Evolutionary conservation across 345 rosid species (phyloP).

Genomic region (Brassica rapa): DNA sequence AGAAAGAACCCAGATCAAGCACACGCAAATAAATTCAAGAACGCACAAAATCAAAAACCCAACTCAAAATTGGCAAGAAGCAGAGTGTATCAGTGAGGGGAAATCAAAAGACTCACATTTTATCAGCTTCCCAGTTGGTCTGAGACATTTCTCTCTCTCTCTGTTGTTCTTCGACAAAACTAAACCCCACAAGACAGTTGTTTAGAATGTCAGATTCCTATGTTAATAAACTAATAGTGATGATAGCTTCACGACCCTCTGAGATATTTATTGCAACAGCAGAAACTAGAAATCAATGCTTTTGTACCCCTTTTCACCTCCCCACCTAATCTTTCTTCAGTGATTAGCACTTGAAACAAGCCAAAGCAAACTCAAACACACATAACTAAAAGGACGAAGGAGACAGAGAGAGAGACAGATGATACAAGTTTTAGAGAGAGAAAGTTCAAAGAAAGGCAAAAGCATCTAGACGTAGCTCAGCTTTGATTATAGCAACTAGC

Average conservation of each 20-base stretch:
- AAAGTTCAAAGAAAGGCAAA: slow-evolving; percentile 32
- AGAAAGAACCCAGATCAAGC: slow-evolving; percentile 25
- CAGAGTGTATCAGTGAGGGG: neutral
- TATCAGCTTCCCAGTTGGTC: slow-evolving; percentile 99
- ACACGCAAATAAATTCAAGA: neutral
- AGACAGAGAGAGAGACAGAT: slow-evolving; percentile 1
- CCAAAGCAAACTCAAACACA: slow-evolving; percentile 3
- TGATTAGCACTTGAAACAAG: slow-evolving; percentile 32
- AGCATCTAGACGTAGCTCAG: slow-evolving; percentile 33
- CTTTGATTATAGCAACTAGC: slow-evolving; percentile 39
- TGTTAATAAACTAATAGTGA: slow-evolving; percentile 29
- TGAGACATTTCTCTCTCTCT: slow-evolving; percentile 64
- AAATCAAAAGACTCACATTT: slow-evolving; percentile 63
- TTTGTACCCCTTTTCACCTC: slow-evolving; percentile 21
- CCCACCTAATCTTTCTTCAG: slow-evolving; percentile 29
- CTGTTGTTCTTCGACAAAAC: slow-evolving; percentile 37
- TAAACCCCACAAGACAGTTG: slow-evolving; percentile 42
- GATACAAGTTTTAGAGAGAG: slow-evolving; percentile 31
- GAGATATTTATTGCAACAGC: slow-evolving; percentile 36
- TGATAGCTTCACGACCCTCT: slow-evolving; percentile 34
- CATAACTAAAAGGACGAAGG: neutral
- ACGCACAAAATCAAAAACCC: slow-evolving; percentile 41
- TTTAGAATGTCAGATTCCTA: slow-evolving; percentile 48
- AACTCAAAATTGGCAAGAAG: slow-evolving; percentile 15
- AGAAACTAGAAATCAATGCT: slow-evolving; percentile 19